phyloP scores from a whole-genome alignment of 2,329 filamentous ascomycete species.

The Rasamsonia emersonii region DNA sequence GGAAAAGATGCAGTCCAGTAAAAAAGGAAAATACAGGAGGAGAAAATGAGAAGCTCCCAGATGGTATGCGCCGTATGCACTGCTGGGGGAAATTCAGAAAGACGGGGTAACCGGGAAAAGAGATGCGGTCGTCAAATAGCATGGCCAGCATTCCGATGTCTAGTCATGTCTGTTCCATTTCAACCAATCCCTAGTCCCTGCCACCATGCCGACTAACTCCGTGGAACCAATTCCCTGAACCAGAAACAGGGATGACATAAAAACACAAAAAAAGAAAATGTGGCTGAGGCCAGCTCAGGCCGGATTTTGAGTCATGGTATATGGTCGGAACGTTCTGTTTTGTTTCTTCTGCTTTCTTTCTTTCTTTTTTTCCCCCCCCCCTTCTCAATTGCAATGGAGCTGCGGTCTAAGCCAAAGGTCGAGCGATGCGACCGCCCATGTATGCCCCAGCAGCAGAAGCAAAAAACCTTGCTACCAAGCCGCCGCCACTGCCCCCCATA shows the following conservation, averaged over 20 bases:
- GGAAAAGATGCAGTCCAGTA: too few relatives aligned
- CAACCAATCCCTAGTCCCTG: too few relatives aligned
- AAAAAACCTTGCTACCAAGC: conserved; percentile 36
- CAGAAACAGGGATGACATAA: not conserved
- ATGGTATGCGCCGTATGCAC: too few relatives aligned
- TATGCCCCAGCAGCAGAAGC: conserved; percentile 35
- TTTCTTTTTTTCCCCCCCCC: not conserved
- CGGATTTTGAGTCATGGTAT: not conserved
- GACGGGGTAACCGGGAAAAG: too few relatives aligned
- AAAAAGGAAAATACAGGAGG: too few relatives aligned
- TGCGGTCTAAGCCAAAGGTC: conserved; percentile 16
- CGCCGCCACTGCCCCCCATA: conserved; percentile 17
- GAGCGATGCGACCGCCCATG: conserved; percentile 28
- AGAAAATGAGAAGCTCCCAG: too few relatives aligned
- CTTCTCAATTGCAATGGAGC: not conserved
- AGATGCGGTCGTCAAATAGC: too few relatives aligned
- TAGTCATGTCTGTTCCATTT: too few relatives aligned
- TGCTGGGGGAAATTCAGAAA: too few relatives aligned
- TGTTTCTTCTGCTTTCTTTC: not conserved
- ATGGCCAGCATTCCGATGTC: too few relatives aligned
- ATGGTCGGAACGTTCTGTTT: not conserved
- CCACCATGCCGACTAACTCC: too few relatives aligned
- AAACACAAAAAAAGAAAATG: not conserved
- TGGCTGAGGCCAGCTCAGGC: conserved; percentile 8
- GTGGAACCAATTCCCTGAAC: conserved; percentile 5